Evolutionary conservation across 2,329 filamentous ascomycete species (phyloP).

Genomic region (Microdochium nivale): DNA sequence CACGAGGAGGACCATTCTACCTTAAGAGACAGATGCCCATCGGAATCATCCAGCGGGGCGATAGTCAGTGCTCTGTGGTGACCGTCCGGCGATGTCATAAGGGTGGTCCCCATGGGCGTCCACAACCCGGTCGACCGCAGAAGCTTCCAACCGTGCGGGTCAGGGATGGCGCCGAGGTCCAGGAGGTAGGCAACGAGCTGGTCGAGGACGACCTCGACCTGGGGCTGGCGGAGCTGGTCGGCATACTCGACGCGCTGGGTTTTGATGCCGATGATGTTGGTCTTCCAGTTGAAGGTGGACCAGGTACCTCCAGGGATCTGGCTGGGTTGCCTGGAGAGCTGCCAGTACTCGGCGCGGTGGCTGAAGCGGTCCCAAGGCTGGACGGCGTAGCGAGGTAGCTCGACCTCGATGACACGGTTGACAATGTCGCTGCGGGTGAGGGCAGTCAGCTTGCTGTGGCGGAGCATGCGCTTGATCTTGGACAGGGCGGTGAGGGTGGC

Average conservation of each 20-base stretch:
- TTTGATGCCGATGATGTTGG: conserved; percentile 52
- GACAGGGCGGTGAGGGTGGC: conserved; percentile 51
- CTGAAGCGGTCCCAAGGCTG: conserved; percentile 48
- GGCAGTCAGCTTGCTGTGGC: conserved; percentile 46
- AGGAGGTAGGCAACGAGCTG: conserved; percentile 53
- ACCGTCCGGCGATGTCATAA: conserved; percentile 45
- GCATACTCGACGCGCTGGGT: conserved; percentile 56
- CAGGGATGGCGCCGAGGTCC: conserved; percentile 53
- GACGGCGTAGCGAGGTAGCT: conserved; percentile 56
- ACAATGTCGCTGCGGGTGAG: conserved; percentile 56
- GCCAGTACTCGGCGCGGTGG: conserved; percentile 49
- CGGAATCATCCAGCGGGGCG: conserved; percentile 48
- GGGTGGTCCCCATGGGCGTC: conserved; percentile 48
- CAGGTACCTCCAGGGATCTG: conserved; percentile 51
- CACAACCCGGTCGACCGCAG: conserved; percentile 48
- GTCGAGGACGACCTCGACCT: conserved; percentile 46
- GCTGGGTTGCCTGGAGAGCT: conserved; percentile 39
- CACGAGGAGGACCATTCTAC: conserved; percentile 47
- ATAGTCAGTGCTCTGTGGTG: conserved; percentile 41
- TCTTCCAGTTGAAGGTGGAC: conserved; percentile 59
- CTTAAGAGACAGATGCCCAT: conserved; percentile 49
- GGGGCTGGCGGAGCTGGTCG: conserved; percentile 43
- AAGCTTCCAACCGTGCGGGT: conserved; percentile 49
- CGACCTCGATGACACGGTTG: conserved; percentile 58
- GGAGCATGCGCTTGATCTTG: conserved; percentile 49